phyloP scores from a whole-genome alignment of 208 protist species.

The Wallacemonas sp. region DNA sequence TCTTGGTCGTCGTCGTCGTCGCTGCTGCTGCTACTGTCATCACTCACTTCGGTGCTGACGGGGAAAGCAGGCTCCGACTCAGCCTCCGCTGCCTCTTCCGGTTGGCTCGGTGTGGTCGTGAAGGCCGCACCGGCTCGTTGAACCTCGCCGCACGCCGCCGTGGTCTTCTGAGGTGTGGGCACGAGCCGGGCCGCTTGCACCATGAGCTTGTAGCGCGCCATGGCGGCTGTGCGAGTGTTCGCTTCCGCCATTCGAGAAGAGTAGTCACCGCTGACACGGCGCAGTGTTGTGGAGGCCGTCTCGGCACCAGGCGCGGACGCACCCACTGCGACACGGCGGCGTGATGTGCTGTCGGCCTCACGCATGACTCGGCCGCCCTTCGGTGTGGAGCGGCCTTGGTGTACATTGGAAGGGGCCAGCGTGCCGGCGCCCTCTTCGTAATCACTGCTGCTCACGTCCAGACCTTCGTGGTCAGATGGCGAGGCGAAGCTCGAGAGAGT shows the following conservation, averaged over 20 bases:
- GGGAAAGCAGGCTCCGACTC: constrained; percentile 1
- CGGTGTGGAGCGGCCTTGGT: not conserved
- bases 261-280: constrained; percentile 50
- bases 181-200: constrained; percentile 31
- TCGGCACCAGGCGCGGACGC: no score
- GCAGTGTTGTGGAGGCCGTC: constrained; percentile 42
- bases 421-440: not conserved
- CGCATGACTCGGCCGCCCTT: not conserved
- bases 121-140: no score
- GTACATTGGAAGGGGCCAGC: constrained; percentile 2
- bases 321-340: no score
- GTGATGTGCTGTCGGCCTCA: not conserved
- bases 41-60: constrained; percentile 22
- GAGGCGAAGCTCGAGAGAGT: constrained; percentile 6
- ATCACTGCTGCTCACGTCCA: constrained; percentile 11
- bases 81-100: not conserved
- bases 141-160: no score
- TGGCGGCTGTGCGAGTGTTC: constrained; percentile 38
- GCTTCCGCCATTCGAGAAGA: constrained; percentile 44
- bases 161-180: constrained; percentile 9
- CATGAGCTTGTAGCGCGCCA: constrained; percentile 68
- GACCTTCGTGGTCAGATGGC: not conserved
- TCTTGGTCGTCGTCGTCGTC: no score
- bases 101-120: no score
- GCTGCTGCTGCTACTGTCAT: constrained; percentile 26